A percentile compares a stretch with the other conserved stretches of the same genome.
These are phyloP conservation scores for Aspergillus uvarum DNA, from an alignment of 2,329 filamentous ascomycete species.

Conservation along the genomic window DNA sequence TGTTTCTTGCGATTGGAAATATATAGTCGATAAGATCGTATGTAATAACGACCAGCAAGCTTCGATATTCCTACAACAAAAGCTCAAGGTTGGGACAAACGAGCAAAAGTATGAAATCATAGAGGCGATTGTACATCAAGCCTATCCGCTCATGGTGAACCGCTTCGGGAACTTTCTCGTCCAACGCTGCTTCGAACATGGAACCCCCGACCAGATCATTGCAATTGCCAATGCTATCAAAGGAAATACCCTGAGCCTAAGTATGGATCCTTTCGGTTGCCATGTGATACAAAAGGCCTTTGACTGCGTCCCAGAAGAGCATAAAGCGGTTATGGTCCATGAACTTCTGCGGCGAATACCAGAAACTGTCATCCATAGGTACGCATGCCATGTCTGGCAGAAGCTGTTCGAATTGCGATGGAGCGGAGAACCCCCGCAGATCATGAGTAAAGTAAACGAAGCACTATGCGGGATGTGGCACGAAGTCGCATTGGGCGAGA, in stretches of 20 bases:
- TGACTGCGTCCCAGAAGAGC: conserved; percentile 93
- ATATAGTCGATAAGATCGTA: conserved; percentile 99
- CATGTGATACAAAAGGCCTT: conserved; percentile 99
- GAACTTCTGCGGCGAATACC: conserved; percentile 92
- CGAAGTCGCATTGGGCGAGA: conserved; percentile 94
- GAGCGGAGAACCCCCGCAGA: conserved; percentile 90
- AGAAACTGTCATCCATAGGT: conserved; percentile 96
- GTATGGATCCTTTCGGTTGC: conserved; percentile 98
- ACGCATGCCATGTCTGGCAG: conserved; percentile 99
- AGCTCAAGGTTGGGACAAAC: conserved; percentile 91
- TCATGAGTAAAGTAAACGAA: conserved; percentile 98
- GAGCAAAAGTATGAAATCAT: conserved; percentile 98
- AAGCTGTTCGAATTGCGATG: conserved; percentile 98
- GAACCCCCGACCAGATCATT: conserved; percentile 89
- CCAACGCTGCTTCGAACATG: conserved; percentile 98
- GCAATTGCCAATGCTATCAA: conserved; percentile 93
- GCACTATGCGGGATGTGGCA: conserved; percentile 97
- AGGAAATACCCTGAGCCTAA: conserved; percentile 88
- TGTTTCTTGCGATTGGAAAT: conserved; percentile 98
- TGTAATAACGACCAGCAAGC: conserved; percentile 99
- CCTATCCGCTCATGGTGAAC: conserved; percentile 95
- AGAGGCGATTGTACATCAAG: conserved; percentile 90
- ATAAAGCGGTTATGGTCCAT: conserved; percentile 99
- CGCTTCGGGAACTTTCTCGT: conserved; percentile 98
- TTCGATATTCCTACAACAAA: conserved; percentile 97